Conservation (phyloP, 805 yeast species). For the Candida parachauliodes region DNA sequence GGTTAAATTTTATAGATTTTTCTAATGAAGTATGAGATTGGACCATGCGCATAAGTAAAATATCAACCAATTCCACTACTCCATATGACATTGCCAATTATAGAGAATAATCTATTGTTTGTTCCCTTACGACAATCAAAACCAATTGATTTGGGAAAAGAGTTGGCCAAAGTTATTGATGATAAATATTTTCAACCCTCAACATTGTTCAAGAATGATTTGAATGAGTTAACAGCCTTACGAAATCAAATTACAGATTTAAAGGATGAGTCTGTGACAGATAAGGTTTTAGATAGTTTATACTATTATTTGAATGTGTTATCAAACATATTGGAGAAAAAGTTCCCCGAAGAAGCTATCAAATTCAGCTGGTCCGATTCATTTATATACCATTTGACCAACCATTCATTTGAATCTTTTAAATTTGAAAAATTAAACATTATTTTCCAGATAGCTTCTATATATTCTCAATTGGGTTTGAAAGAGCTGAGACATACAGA, state of each 20-base stretch:
- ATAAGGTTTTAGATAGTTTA: slow-evolving; percentile 34
- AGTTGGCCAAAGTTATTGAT: slow-evolving; percentile 43
- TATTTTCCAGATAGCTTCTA: slow-evolving; percentile 65
- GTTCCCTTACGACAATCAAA: slow-evolving; percentile 51
- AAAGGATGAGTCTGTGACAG: slow-evolving; percentile 21
- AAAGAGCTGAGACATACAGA: slow-evolving; percentile 41
- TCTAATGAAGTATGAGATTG: not conserved
- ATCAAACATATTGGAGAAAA: slow-evolving; percentile 35
- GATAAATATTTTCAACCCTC: slow-evolving; percentile 42
- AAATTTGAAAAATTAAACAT: slow-evolving; percentile 60
- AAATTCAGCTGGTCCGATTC: slow-evolving; percentile 74
- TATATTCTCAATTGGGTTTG: slow-evolving; percentile 55
- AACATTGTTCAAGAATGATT: slow-evolving; percentile 28
- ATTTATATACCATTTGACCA: slow-evolving; percentile 48
- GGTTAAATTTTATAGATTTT: not conserved
- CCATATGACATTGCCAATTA: not conserved
- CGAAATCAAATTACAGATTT: slow-evolving; percentile 41
- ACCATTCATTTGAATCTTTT: slow-evolving; percentile 45
- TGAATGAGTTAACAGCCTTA: slow-evolving; percentile 33
- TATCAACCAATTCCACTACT: not conserved
- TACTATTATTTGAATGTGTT: slow-evolving; percentile 48
- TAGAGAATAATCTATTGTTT: slow-evolving; percentile 38
- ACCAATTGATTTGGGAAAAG: slow-evolving; percentile 36
- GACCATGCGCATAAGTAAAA: slow-evolving; percentile 2
- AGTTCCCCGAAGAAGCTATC: slow-evolving; percentile 62